These are phyloP conservation scores for Flagelloscypha sp. DNA, from an alignment of 768 basidiomycete genomes.

Conservation along the genomic window DNA sequence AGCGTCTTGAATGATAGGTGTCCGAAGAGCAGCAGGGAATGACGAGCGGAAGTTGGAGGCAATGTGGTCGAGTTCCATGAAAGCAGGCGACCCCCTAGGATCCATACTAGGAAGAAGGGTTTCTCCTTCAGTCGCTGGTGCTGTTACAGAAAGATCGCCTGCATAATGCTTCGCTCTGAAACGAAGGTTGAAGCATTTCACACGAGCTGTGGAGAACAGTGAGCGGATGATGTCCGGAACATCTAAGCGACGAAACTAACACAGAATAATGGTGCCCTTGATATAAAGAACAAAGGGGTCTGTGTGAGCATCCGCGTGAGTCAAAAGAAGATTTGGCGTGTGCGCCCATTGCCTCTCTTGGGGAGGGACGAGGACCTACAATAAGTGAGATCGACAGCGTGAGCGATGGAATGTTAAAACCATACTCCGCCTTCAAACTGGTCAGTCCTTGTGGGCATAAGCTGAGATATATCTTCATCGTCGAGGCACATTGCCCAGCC, in stretches of 20 bases:
- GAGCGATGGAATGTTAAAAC: conserved; percentile 3
- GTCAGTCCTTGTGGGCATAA: conserved; percentile 55
- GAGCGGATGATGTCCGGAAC: neutral
- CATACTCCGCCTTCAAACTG: conserved; percentile 57
- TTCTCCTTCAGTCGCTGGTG: conserved; percentile 25
- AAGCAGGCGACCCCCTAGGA: conserved; percentile 52
- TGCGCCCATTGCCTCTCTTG: conserved; percentile 63
- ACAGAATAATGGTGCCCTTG: conserved; percentile 61
- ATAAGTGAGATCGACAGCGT: conserved; percentile 5
- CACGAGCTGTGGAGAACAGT: conserved; percentile 20
- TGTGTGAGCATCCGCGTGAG: conserved; percentile 51
- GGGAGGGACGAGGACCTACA: conserved; percentile 38
- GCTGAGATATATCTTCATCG: conserved; percentile 65
- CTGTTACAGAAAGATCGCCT: conserved; percentile 44
- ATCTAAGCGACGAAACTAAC: conserved; percentile 19
- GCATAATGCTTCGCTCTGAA: conserved; percentile 53
- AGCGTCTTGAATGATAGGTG: conserved; percentile 43
- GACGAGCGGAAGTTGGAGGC: conserved; percentile 50
- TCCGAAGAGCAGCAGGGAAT: conserved; percentile 46
- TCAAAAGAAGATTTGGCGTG: conserved; percentile 47
- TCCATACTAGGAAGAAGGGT: conserved; percentile 45
- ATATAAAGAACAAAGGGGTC: conserved; percentile 69
- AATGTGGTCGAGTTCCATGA: conserved; percentile 52
- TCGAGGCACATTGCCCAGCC: conserved; percentile 67
- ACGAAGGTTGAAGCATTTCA: conserved; percentile 61